These are phyloP conservation scores for Schizochytrium sp. DNA, from an alignment of 108 stramenopile species.

Conservation along the genomic window DNA sequence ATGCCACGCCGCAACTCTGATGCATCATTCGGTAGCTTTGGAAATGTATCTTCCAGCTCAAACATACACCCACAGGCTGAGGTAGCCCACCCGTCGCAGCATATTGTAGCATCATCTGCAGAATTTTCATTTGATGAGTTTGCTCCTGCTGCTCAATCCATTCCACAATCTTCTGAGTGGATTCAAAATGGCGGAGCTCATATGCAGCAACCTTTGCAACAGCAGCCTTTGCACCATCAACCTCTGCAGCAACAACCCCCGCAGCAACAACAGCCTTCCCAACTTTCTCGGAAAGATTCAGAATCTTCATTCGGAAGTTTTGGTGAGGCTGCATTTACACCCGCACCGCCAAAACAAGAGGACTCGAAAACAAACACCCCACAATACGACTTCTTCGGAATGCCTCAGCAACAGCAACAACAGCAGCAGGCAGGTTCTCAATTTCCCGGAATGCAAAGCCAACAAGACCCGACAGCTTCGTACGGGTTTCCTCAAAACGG, in stretches of 20 bases:
- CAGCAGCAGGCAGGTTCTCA: not conserved
- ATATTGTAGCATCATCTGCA: too few relatives aligned
- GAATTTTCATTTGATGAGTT: too few relatives aligned
- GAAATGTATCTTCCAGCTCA: too few relatives aligned
- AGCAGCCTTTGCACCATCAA: not conserved
- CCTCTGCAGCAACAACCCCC: not conserved
- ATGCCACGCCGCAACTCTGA: too few relatives aligned
- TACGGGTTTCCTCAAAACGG: not conserved
- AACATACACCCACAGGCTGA: too few relatives aligned
- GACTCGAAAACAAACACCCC: not conserved
- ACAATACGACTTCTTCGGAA: not conserved
- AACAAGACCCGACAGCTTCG: not conserved
- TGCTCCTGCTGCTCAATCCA: not conserved
- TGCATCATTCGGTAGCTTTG: too few relatives aligned
- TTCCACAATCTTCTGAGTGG: not conserved
- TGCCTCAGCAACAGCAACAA: slow-evolving; percentile 15
- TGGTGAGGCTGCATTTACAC: not conserved
- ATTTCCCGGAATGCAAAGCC: not conserved
- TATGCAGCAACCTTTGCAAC: not conserved
- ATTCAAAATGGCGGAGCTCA: not conserved
- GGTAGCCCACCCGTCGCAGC: too few relatives aligned
- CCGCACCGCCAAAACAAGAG: not conserved
- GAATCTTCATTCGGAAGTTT: not conserved
- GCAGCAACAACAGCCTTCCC: not conserved
- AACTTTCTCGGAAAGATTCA: not conserved